Percentiles rank a stretch among this genome's conserved stretches.
Evolutionary conservation across 2,329 filamentous ascomycete genomes (phyloP).

Genomic region (Clonostachys solani): DNA sequence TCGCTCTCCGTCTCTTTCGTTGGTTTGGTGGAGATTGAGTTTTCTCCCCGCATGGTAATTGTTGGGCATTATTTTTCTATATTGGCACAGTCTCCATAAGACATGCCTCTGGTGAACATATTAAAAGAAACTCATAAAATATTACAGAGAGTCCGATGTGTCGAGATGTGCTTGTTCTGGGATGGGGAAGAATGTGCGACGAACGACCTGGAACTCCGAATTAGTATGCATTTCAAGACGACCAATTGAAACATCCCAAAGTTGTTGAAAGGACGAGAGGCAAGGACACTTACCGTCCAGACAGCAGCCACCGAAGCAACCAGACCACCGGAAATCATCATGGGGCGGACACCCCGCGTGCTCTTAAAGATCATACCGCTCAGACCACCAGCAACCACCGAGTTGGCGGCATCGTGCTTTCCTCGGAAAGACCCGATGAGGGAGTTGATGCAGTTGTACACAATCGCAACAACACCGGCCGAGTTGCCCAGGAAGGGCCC

Average conservation of each 20-base stretch:
- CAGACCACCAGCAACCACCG: constrained; percentile 76
- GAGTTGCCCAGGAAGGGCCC: constrained; percentile 96
- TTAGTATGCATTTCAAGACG: not conserved
- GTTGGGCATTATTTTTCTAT: too few species aligned
- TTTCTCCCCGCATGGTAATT: too few species aligned
- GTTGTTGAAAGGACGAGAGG: not conserved
- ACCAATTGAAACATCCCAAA: not conserved
- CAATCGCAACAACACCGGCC: constrained; percentile 90
- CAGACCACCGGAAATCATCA: constrained; percentile 90
- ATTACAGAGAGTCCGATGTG: constrained; percentile 5
- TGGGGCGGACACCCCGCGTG: constrained; percentile 82
- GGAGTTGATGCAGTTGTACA: constrained; percentile 92
- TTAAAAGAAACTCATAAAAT: too few species aligned
- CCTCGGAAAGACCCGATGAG: constrained; percentile 74
- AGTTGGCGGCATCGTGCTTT: constrained; percentile 88
- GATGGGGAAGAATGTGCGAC: constrained; percentile 36
- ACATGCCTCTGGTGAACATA: too few species aligned
- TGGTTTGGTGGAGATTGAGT: too few species aligned
- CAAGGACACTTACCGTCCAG: constrained; percentile 73
- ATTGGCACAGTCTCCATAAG: too few species aligned
- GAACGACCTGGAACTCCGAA: constrained; percentile 19
- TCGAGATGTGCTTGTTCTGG: constrained; percentile 17
- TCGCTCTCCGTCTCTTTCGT: too few species aligned
- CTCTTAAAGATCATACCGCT: constrained; percentile 97
- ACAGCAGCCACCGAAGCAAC: constrained; percentile 79